Percentiles rank a stretch among this genome's conserved stretches.
Conservation (phyloP, 371 early-diverging fungal genomes). For the Mucor saturninus region DNA sequence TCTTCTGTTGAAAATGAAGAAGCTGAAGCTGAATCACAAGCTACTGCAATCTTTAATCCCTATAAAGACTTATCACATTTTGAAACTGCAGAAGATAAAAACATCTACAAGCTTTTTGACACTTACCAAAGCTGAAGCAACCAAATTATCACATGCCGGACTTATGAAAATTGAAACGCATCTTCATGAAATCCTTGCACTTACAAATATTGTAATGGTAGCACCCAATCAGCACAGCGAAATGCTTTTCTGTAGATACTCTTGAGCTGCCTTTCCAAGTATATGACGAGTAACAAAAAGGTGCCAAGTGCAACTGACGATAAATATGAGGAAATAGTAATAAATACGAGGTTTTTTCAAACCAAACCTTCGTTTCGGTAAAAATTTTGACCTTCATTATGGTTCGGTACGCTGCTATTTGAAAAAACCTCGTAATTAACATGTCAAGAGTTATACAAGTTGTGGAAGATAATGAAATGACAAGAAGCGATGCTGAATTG, state of each 20-base stretch:
- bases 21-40: slow-evolving; percentile 15
- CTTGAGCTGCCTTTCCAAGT: slow-evolving; percentile 14
- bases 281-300: slow-evolving; percentile 13
- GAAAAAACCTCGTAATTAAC: no score
- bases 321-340: slow-evolving; percentile 8
- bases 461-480: slow-evolving; percentile 20
- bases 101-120: slow-evolving; percentile 18
- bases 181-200: no score
- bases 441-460: no score
- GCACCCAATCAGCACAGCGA: no score
- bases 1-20: slow-evolving; percentile 16
- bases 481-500: slow-evolving; percentile 18
- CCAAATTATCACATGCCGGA: background rate
- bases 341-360: background rate
- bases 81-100: slow-evolving; percentile 20
- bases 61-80: slow-evolving; percentile 19
- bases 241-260: slow-evolving; percentile 17
- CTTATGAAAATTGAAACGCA: no score
- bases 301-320: slow-evolving; percentile 15
- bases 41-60: slow-evolving; percentile 16
- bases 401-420: no score
- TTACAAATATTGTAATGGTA: no score
- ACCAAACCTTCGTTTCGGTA: no score
- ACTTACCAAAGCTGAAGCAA: slow-evolving; percentile 21
- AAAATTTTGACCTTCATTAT: no score